Conservation (phyloP, 2,329 filamentous ascomycete genomes). For the Phoma sp. region DNA sequence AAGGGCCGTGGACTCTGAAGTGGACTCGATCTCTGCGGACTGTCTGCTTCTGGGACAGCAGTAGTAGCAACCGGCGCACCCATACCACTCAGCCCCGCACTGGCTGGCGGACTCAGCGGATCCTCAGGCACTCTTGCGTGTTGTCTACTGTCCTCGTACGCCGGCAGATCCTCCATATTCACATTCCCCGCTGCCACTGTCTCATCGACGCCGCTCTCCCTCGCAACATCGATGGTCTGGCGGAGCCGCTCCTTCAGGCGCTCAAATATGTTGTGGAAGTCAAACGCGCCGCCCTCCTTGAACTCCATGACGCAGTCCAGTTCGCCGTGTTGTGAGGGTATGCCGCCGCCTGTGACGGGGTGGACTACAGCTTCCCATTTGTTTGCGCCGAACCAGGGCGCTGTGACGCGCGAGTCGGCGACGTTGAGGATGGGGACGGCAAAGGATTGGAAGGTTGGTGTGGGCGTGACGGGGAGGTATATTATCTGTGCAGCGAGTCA, state of each 20-base stretch:
- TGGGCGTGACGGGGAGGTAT: slow-evolving; percentile 79
- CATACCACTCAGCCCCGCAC: slow-evolving; percentile 15
- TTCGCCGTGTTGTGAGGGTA: slow-evolving; percentile 75
- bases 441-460: slow-evolving; percentile 79
- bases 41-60: slow-evolving; percentile 27
- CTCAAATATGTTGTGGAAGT: slow-evolving; percentile 85
- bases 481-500: slow-evolving; percentile 68
- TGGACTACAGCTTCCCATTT: slow-evolving; percentile 83
- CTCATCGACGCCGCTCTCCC: slow-evolving; percentile 66
- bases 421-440: slow-evolving; percentile 87
- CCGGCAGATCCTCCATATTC: slow-evolving; percentile 85
- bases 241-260: slow-evolving; percentile 82
- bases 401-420: slow-evolving; percentile 83
- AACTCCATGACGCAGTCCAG: slow-evolving; percentile 87
- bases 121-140: slow-evolving; percentile 46
- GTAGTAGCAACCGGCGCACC: slow-evolving; percentile 27
- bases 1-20: slow-evolving; percentile 43
- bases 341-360: slow-evolving; percentile 82
- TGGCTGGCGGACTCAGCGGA: slow-evolving; percentile 29
- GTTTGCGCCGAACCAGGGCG: slow-evolving; percentile 92
- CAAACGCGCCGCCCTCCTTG: slow-evolving; percentile 93
- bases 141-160: slow-evolving; percentile 73
- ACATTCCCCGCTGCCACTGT: slow-evolving; percentile 62
- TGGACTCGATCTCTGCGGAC: slow-evolving; percentile 39
- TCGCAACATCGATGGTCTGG: slow-evolving; percentile 78